Conservation (phyloP, 495 filamentous ascomycete genomes). For the Symbiotaphrina buchneri region DNA sequence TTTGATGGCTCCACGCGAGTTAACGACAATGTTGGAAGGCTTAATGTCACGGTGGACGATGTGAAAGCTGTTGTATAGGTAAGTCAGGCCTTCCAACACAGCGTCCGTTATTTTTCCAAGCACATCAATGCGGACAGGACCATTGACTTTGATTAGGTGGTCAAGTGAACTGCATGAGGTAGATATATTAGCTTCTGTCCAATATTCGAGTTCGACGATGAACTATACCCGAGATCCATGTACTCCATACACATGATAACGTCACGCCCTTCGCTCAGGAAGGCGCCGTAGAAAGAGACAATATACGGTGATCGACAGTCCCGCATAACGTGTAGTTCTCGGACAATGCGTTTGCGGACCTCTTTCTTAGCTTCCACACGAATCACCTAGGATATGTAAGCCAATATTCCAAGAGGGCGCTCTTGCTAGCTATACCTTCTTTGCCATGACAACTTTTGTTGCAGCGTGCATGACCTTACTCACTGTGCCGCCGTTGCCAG, state of each 20-base stretch:
- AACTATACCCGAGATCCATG: slow-evolving; percentile 81
- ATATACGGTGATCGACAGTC: slow-evolving; percentile 93
- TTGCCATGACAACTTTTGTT: slow-evolving; percentile 88
- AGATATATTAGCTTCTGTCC: slow-evolving; percentile 1
- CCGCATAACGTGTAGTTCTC: slow-evolving; percentile 93
- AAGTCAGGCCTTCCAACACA: slow-evolving; percentile 79
- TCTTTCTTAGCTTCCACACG: slow-evolving; percentile 96
- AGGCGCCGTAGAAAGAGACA: slow-evolving; percentile 92
- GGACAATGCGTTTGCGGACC: slow-evolving; percentile 83
- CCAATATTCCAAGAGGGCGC: neutral
- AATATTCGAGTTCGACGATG: neutral
- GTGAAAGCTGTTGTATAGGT: slow-evolving; percentile 80
- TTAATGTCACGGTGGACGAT: slow-evolving; percentile 99
- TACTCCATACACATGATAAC: slow-evolving; percentile 99
- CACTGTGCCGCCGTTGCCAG: slow-evolving; percentile 92
- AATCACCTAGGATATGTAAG: slow-evolving; percentile 45
- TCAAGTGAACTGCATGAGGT: slow-evolving; percentile 61
- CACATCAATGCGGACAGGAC: slow-evolving; percentile 91
- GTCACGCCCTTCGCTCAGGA: slow-evolving; percentile 84
- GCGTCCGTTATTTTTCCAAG: slow-evolving; percentile 98
- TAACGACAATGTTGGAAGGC: slow-evolving; percentile 89
- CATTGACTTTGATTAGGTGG: slow-evolving; percentile 79
- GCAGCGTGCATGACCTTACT: slow-evolving; percentile 93
- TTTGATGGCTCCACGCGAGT: slow-evolving; percentile 85
- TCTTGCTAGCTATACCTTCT: slow-evolving; percentile 42